phyloP scores from a whole-genome alignment of 192 early-diverging fungal species.

The Umbelopsis isabellina region DNA sequence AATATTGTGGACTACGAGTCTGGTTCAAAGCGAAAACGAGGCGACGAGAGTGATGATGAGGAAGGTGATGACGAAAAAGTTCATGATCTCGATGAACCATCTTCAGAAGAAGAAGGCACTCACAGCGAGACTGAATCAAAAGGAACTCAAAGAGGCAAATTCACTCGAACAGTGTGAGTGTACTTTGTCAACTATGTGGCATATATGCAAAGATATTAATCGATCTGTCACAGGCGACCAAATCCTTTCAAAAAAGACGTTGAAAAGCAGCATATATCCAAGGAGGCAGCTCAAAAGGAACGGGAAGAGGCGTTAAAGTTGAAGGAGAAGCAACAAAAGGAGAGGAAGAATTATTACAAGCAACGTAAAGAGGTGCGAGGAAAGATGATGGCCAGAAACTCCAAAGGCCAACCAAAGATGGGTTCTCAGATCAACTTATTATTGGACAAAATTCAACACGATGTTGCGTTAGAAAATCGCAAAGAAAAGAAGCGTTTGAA shows the following conservation, averaged over 20 bases:
- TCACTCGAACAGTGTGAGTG: background rate
- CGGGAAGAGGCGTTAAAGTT: constrained; percentile 23
- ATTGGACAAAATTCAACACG: constrained; percentile 32
- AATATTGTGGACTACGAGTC: constrained; percentile 37
- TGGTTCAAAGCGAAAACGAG: constrained; percentile 18
- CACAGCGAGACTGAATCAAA: constrained; percentile 14
- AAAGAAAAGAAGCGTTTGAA: constrained; percentile 10
- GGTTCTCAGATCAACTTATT: constrained; percentile 41
- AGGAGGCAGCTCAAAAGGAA: constrained; percentile 20
- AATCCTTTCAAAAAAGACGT: constrained; percentile 40
- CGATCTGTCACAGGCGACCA: constrained; percentile 26
- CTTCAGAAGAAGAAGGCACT: constrained; percentile 26
- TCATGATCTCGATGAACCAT: constrained; percentile 24
- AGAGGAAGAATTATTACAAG: constrained; percentile 34
- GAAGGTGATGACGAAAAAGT: constrained; percentile 25
- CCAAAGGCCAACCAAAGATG: constrained; percentile 41
- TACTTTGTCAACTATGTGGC: background rate
- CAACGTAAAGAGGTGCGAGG: constrained; percentile 34
- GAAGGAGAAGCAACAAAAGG: constrained; percentile 25
- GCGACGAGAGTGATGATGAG: background rate
- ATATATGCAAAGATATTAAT: background rate
- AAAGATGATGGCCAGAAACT: constrained; percentile 41
- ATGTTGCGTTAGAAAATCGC: constrained; percentile 19
- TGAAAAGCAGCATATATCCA: constrained; percentile 17
- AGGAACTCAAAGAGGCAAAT: background rate